Conservation (phyloP, 768 basidiomycete species). For the Cyclocybe cylindracea region DNA sequence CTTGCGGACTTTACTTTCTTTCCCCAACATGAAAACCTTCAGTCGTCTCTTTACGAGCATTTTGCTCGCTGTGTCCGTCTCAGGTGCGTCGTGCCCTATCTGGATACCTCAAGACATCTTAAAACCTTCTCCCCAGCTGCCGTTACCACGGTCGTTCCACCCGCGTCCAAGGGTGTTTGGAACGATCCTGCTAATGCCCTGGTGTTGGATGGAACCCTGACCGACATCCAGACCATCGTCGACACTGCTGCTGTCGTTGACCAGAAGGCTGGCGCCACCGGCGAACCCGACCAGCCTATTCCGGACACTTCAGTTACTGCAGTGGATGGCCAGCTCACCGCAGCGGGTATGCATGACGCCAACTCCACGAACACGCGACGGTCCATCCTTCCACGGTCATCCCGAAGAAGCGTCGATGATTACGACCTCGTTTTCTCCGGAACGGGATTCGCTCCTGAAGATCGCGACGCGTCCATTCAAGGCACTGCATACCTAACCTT, state of each 20-base stretch:
- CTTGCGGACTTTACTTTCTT: background rate
- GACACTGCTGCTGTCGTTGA: slow-evolving; percentile 34
- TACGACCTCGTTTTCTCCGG: slow-evolving; percentile 42
- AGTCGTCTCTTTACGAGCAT: slow-evolving; percentile 13
- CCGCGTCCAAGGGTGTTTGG: slow-evolving; percentile 24
- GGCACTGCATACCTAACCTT: slow-evolving; percentile 53
- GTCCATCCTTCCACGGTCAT: slow-evolving; percentile 7
- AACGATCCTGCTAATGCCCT: slow-evolving; percentile 21
- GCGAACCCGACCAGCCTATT: slow-evolving; percentile 36
- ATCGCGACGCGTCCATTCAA: slow-evolving; percentile 44
- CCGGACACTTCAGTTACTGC: slow-evolving; percentile 42
- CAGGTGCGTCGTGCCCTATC: slow-evolving; percentile 15
- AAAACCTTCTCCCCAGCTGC: slow-evolving; percentile 12
- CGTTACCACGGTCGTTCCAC: slow-evolving; percentile 23
- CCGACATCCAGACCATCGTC: slow-evolving; percentile 35
- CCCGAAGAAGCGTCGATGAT: slow-evolving; percentile 23
- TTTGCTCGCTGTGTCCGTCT: slow-evolving; percentile 19
- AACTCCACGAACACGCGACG: slow-evolving; percentile 10
- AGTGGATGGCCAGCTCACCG: slow-evolving; percentile 40
- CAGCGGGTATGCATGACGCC: slow-evolving; percentile 11
- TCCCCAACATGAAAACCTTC: slow-evolving; percentile 8
- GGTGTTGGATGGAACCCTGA: slow-evolving; percentile 23
- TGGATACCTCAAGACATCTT: too few species aligned
- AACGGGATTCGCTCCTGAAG: slow-evolving; percentile 31
- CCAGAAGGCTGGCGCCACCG: slow-evolving; percentile 37